Percentiles rank a stretch among this genome's conserved stretches.
phyloP scores from a whole-genome alignment of 495 filamentous ascomycete genomes.

The Aspergillus baeticus region DNA sequence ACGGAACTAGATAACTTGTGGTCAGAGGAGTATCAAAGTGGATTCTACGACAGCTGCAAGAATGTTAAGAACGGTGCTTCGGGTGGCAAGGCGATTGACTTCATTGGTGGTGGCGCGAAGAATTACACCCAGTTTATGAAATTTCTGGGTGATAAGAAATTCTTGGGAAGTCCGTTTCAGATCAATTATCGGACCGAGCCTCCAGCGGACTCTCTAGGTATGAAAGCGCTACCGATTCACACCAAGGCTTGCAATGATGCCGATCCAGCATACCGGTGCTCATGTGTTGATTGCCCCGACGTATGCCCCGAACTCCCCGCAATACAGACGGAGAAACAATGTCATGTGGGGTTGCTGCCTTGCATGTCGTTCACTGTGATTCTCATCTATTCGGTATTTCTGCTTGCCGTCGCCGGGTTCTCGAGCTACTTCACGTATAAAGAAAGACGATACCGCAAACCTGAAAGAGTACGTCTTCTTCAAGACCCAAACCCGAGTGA shows the following conservation, averaged over 20 bases:
- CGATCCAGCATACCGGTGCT: constrained; percentile 80
- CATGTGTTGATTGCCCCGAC: constrained; percentile 87
- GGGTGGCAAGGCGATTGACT: constrained; percentile 85
- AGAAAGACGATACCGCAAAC: constrained; percentile 68
- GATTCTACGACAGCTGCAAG: constrained; percentile 96
- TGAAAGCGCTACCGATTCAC: constrained; percentile 62
- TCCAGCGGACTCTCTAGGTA: constrained; percentile 51
- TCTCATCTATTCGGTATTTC: constrained; percentile 73
- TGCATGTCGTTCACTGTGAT: constrained; percentile 92
- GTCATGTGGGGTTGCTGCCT: constrained; percentile 80
- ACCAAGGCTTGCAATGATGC: constrained; percentile 86
- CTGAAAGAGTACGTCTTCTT: constrained; percentile 78
- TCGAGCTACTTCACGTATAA: constrained; percentile 73
- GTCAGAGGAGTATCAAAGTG: constrained; percentile 78
- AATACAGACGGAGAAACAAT: constrained; percentile 62
- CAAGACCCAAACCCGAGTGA: constrained; percentile 82
- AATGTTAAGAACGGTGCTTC: constrained; percentile 96
- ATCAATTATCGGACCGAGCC: constrained; percentile 80
- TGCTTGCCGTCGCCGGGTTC: constrained; percentile 65
- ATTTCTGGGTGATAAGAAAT: constrained; percentile 89
- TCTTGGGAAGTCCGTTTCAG: constrained; percentile 90
- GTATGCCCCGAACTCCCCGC: constrained; percentile 80
- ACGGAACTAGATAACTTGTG: constrained; percentile 90
- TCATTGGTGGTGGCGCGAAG: constrained; percentile 94
- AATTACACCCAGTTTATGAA: constrained; percentile 80